Conservation (phyloP, 495 filamentous ascomycete species). For the Podospora appendiculata region DNA sequence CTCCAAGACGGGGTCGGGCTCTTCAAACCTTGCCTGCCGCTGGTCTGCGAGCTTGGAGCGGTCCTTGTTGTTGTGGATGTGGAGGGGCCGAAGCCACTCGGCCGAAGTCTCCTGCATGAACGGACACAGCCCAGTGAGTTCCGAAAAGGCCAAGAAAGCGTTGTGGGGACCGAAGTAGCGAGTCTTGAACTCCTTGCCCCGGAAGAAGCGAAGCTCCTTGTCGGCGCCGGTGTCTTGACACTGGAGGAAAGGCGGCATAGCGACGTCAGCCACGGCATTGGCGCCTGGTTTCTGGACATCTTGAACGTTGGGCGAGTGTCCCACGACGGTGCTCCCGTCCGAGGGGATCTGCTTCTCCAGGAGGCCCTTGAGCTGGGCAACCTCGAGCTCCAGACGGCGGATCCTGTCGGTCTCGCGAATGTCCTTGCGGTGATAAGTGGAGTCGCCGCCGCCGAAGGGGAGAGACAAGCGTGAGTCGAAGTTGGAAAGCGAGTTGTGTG, state of each 20-base stretch:
- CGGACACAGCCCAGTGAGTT: conserved; percentile 38
- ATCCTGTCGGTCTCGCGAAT: conserved; percentile 38
- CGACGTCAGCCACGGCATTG: conserved; percentile 2
- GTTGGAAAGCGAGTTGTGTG: conserved; percentile 21
- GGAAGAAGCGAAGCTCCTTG: conserved; percentile 28
- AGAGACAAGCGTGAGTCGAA: conserved; percentile 27
- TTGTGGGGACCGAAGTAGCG: conserved; percentile 43
- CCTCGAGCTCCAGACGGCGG: conserved; percentile 40
- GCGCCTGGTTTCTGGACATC: conserved; percentile 9
- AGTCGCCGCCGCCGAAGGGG: conserved; percentile 12
- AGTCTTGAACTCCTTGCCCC: conserved; percentile 36
- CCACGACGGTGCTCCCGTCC: conserved; percentile 27
- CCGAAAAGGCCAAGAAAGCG: conserved; percentile 32
- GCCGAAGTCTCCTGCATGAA: conserved; percentile 39
- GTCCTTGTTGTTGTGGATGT: conserved; percentile 28
- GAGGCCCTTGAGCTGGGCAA: conserved; percentile 36
- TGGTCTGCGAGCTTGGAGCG: conserved; percentile 20
- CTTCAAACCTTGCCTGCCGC: conserved; percentile 26
- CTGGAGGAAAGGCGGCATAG: conserved; percentile 14
- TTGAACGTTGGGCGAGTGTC: conserved; percentile 14
- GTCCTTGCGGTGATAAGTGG: conserved; percentile 22
- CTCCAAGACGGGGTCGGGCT: conserved; percentile 27
- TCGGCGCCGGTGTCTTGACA: conserved; percentile 20
- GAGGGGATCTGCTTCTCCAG: conserved; percentile 30
- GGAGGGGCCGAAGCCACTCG: conserved; percentile 34